Base-by-base conservation (phyloP, 139 green algal species). In the Chlamydomonas sphaeroides region DNA sequence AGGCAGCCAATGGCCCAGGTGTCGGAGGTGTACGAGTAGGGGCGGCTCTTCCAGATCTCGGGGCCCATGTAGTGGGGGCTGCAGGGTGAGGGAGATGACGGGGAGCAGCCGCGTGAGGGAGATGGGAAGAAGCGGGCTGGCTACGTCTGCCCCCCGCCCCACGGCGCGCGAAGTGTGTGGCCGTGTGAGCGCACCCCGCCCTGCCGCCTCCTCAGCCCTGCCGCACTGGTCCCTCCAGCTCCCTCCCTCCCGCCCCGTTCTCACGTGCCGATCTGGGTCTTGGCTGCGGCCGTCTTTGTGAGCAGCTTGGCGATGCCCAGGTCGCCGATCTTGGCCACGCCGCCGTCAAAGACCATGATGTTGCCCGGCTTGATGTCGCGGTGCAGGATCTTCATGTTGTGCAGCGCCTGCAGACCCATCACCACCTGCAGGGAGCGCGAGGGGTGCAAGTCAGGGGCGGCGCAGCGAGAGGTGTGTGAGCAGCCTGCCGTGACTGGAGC, bases 1-100 rank as follows among this genome's bases (percentile, higher is more conserved):
- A 95, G 39, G 91, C 94, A 97, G 53, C 94, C 94, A 65, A 98
- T 74, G 6, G 94, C 92, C 94, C 94, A 98, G 18, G 87, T 84
- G 88, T 97, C 95, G 3, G 76, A 90, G 23, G 84, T 88, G 85
- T 93, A 96, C 3, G 83, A 86, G 86, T 97, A 98, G 30, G 92
- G 91, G 72, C 73, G 74, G 76, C 90, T 94, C 38, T 84, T 89
- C 93, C 93, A 98, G 38, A 98, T 91, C 88, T 98, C 94, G 26
- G 94, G 94, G 1, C 81, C 75, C 75, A 79, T 86, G 65, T 76
- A 86, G 39, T 84, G 77, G 15, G 77, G 77, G 78, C 75, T 82
- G 75, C 1, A 45, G 42, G 48, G 41, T 3, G 1, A 8, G 65
- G 36, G 10, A n/a, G 61, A 30, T 6, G 23, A 11, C 30, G 56